Percentiles rank a stretch among this genome's conserved stretches.
These are phyloP conservation scores for Carex sylvatica DNA, from an alignment of 202 grass and related monocot species.

Conservation along the genomic window DNA sequence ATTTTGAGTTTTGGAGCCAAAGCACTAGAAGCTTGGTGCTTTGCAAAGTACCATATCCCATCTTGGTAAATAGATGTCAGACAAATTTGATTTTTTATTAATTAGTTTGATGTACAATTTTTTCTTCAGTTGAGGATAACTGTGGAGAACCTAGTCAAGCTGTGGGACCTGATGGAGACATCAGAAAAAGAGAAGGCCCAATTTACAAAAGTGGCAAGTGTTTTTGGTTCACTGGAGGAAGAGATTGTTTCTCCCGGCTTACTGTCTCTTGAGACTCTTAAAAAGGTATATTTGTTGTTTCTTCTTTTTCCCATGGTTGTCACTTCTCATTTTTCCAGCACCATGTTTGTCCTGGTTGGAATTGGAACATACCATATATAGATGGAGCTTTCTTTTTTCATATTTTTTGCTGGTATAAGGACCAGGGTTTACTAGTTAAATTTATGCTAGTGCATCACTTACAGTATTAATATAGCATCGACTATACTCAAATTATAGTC, in stretches of 20 bases:
- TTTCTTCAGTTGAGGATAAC: constrained; percentile 55
- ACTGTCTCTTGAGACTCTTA: constrained; percentile 57
- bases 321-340: not conserved
- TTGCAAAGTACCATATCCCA: not conserved
- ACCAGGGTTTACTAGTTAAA: too few relatives aligned
- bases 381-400: not conserved
- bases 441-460: too few relatives aligned
- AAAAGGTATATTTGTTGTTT: constrained; percentile 37
- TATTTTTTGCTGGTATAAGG: not conserved
- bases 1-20: not conserved
- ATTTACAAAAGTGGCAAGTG: constrained; percentile 45
- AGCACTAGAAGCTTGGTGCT: not conserved
- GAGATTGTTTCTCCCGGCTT: constrained; percentile 57
- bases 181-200: constrained; percentile 62
- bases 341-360: not conserved
- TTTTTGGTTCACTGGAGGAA: constrained; percentile 60
- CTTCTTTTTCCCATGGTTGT: not conserved
- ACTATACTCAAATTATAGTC: not conserved
- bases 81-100: not conserved
- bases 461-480: not conserved
- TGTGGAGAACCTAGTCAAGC: constrained; percentile 52
- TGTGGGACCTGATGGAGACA: constrained; percentile 93
- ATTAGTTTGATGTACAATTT: not conserved
- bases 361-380: not conserved
- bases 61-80: not conserved